Evolutionary conservation across 2,329 filamentous ascomycete species (phyloP).

Genomic region (Phialophora chinensis): DNA sequence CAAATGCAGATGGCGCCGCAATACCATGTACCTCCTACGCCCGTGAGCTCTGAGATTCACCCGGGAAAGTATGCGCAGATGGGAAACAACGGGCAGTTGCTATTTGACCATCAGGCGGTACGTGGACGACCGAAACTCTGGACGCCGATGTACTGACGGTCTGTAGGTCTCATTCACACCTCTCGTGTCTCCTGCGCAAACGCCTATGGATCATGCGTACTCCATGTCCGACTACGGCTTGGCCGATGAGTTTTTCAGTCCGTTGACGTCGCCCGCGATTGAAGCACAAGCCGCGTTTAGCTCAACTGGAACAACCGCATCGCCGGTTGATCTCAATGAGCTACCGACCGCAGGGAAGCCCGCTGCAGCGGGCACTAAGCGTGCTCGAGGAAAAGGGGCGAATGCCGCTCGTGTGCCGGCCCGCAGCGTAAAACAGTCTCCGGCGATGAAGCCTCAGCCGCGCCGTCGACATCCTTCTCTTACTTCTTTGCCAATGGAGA

Average conservation of each 20-base stretch:
- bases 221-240: conserved; percentile 55
- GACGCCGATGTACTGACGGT: conserved; percentile 32
- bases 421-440: conserved; percentile 52
- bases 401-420: conserved; percentile 40
- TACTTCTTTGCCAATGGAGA: conserved; percentile 40
- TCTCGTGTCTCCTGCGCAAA: conserved; percentile 58
- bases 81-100: conserved; percentile 48
- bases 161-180: conserved; percentile 56
- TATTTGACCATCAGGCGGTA: conserved; percentile 54
- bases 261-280: conserved; percentile 57
- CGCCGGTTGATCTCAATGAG: conserved; percentile 49
- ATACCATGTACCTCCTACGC: conserved; percentile 51
- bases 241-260: conserved; percentile 57
- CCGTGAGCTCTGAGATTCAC: conserved; percentile 57
- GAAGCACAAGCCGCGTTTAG: conserved; percentile 50
- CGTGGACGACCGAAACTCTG: background rate
- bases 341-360: conserved; percentile 42
- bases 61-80: conserved; percentile 49
- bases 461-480: conserved; percentile 44
- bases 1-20: conserved; percentile 40
- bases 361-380: conserved; percentile 47
- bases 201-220: conserved; percentile 55
- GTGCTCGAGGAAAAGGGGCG: conserved; percentile 48
- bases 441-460: conserved; percentile 50
- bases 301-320: conserved; percentile 51